Conservation (phyloP, 371 early-diverging fungal species). For the Apophysomyces trapeziformis region DNA sequence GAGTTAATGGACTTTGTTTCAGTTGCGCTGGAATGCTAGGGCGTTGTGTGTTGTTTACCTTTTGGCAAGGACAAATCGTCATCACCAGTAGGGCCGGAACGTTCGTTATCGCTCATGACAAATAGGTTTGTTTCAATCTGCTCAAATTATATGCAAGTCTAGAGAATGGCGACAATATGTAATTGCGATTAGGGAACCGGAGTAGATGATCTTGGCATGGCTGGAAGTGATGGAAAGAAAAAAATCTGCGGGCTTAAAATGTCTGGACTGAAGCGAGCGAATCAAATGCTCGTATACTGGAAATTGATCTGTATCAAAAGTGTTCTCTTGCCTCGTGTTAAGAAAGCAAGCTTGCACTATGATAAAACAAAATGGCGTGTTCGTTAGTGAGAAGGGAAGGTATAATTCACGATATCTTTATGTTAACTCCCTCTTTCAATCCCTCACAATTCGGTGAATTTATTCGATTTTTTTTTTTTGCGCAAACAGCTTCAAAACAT, state of each 20-base stretch:
- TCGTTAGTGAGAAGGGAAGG: no score
- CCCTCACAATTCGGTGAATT: no score
- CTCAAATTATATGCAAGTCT: background rate
- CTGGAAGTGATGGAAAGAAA: slow-evolving; percentile 1
- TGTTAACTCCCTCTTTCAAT: no score
- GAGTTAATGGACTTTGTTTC: background rate
- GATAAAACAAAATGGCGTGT: no score
- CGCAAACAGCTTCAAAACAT: no score
- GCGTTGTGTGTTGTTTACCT: slow-evolving; percentile 47
- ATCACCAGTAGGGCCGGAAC: slow-evolving; percentile 61
- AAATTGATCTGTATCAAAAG: no score
- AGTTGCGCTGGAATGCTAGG: slow-evolving; percentile 6
- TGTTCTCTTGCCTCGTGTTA: no score
- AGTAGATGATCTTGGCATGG: slow-evolving; percentile 10
- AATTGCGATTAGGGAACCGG: slow-evolving; percentile 1
- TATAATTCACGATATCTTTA: no score
- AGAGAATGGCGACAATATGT: slow-evolving; percentile 1
- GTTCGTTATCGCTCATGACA: slow-evolving; percentile 80
- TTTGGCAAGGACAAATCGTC: slow-evolving; percentile 90
- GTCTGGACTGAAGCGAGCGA: no score
- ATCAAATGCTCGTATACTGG: no score
- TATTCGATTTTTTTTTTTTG: no score
- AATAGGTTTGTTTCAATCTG: slow-evolving; percentile 3
- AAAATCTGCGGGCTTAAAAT: background rate
- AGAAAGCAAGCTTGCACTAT: no score